Percentiles rank a stretch among this genome's conserved stretches.
These are phyloP conservation scores for Kwoniella shandongensis DNA, from an alignment of 768 basidiomycete species.

Conservation along the genomic window DNA sequence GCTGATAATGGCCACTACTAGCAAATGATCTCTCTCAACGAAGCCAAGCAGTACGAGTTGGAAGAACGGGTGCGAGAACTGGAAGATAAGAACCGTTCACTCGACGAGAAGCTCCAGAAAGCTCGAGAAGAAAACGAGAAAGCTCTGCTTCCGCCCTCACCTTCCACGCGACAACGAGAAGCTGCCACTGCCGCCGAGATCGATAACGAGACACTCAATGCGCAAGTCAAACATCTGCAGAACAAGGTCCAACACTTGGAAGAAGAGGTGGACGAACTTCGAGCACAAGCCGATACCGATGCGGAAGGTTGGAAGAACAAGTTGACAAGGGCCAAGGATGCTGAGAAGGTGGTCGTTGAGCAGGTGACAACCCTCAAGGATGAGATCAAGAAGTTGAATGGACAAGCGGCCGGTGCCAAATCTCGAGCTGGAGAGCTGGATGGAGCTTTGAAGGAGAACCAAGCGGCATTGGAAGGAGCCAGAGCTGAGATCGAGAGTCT, in stretches of 20 bases:
- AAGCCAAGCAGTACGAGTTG: constrained; percentile 74
- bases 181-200: constrained; percentile 78
- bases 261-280: constrained; percentile 74
- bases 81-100: constrained; percentile 38
- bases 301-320: constrained; percentile 40
- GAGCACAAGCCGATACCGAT: constrained; percentile 69
- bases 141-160: constrained; percentile 13
- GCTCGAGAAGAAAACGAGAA: constrained; percentile 41
- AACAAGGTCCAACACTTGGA: constrained; percentile 73
- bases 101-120: constrained; percentile 42
- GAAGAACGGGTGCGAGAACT: constrained; percentile 56
- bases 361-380: constrained; percentile 71
- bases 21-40: constrained; percentile 94
- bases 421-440: constrained; percentile 78
- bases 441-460: constrained; percentile 83
- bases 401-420: constrained; percentile 68
- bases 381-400: constrained; percentile 68
- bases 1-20: constrained; percentile 47
- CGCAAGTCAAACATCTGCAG: constrained; percentile 85
- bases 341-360: constrained; percentile 68
- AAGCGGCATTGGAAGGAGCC: constrained; percentile 81
- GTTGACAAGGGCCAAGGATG: constrained; percentile 41
- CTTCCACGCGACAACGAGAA: constrained; percentile 25
- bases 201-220: constrained; percentile 87
- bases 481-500: constrained; percentile 80